Evolutionary conservation across 2,329 filamentous ascomycete genomes (phyloP), one percentile per base, ranked within the genome.

Genomic region (Fusarium liriodendri): DNA sequence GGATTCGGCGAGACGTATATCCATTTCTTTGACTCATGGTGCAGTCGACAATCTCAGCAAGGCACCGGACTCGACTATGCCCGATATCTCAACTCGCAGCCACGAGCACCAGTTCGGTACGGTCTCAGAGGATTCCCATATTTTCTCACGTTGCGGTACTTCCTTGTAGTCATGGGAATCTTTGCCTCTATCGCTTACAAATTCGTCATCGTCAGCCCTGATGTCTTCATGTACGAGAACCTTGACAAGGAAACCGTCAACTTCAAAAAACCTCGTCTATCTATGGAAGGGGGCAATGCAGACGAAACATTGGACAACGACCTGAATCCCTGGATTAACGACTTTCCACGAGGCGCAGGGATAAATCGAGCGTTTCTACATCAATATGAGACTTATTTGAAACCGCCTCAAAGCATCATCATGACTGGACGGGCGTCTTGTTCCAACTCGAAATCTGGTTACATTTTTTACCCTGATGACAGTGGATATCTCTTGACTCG

Each of bases 11-110:
- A 69, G 35, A 38, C 62, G 1, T 69, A 69, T 35, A 18, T 68
- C 3, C 69, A 71, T n/a, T 13, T 69, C 6, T 71, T 71, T 52
- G 69, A 71, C 66, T 62, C 52, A 37, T 71, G 69, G 69, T 69
- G 65, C 25, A 69, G 27, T 35, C 55, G 69, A 8, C 33, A 58
- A 32, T 45, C 61, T 22, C 18, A 37, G 27, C 8, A 54, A 2
- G n/a, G 14, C 16, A 38, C 20, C 8, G 69, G 69, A 13, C 62
- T 71, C 13, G 69, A 71, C 52, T 64, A 71, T 55, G 55, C 37
- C 8, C 52, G 54, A 25, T 68, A 68, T 32, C 61, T 68, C 18
- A 68, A 68, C 27, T 59, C 66, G n/a, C 54, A 68, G 18, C 33
- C 42, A 20, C 52, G 66, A 25, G 66, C 66, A 37, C 61, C 66